Evolutionary conservation across 2,329 filamentous ascomycete genomes (phyloP).

Genomic region (Aspergillus bombycis): DNA sequence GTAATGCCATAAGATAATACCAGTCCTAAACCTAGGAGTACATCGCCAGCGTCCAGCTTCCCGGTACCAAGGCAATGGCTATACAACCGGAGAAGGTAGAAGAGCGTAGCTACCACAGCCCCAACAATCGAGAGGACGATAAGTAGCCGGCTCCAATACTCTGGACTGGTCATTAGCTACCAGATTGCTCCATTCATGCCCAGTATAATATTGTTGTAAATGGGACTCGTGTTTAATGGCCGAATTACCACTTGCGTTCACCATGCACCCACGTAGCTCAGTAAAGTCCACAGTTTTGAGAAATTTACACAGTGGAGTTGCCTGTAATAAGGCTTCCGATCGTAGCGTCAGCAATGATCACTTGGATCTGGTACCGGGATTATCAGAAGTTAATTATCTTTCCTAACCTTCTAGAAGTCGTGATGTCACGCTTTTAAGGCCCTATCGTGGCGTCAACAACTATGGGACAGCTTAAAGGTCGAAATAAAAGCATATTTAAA

Average conservation of each 20-base stretch:
- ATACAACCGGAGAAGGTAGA: constrained; percentile 21
- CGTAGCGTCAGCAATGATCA: background rate
- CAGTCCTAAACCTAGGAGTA: constrained; percentile 21
- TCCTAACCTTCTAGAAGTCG: background rate
- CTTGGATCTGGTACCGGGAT: background rate
- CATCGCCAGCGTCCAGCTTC: constrained; percentile 17
- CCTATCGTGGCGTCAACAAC: background rate
- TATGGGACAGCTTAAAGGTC: background rate
- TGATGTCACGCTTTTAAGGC: background rate
- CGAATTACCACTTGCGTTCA: background rate
- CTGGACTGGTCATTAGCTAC: background rate
- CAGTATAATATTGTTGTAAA: background rate
- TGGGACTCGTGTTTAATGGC: background rate
- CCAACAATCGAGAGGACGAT: constrained; percentile 21
- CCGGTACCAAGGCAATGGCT: constrained; percentile 11
- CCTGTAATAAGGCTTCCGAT: background rate
- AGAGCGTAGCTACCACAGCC: constrained; percentile 17
- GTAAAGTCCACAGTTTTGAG: background rate
- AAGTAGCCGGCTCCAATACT: constrained; percentile 12
- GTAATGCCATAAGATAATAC: constrained; percentile 21
- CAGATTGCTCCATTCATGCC: background rate
- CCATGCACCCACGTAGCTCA: background rate
- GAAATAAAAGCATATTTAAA: background rate
- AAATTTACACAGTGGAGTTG: background rate
- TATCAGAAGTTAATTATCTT: background rate